A percentile compares a stretch with the other conserved stretches of the same genome.
phyloP scores from a whole-genome alignment of 306 rosid genomes.

The Pueraria montana region DNA sequence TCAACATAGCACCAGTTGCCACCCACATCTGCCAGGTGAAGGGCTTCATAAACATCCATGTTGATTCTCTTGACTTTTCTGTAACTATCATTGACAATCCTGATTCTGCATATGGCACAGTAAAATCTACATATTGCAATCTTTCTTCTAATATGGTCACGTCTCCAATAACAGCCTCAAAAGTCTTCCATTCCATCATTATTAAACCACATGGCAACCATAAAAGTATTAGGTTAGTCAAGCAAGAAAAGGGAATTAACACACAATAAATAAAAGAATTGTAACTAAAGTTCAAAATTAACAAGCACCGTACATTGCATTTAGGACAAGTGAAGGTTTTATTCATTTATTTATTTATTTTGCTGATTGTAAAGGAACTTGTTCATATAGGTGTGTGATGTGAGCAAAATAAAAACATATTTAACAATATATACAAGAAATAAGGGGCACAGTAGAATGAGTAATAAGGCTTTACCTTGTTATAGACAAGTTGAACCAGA shows the following conservation, averaged over 20 bases:
- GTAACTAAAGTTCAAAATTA: background rate
- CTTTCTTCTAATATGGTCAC: constrained; percentile 63
- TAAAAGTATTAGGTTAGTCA: constrained; percentile 12
- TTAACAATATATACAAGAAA: background rate
- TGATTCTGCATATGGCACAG: constrained; percentile 74
- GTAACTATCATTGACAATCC: constrained; percentile 74
- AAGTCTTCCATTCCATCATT: constrained; percentile 58
- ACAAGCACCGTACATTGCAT: constrained; percentile 13
- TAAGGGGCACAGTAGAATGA: background rate
- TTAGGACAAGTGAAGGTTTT: background rate
- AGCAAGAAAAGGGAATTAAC: background rate
- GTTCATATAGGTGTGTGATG: background rate
- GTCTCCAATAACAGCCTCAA: constrained; percentile 73
- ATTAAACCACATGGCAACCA: constrained; percentile 39
- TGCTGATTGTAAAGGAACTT: background rate
- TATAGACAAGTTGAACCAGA: constrained; percentile 60
- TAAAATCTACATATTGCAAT: constrained; percentile 65
- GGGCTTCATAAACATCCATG: constrained; percentile 77
- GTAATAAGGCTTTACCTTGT: constrained; percentile 58
- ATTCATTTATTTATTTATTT: background rate
- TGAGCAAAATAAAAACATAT: background rate
- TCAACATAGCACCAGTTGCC: constrained; percentile 51
- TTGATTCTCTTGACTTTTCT: constrained; percentile 44
- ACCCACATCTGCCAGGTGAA: constrained; percentile 77
- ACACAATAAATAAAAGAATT: background rate